These are phyloP conservation scores for Middelhovenomyces tepae DNA, from an alignment of 805 yeast genomes.

Conservation along the genomic window DNA sequence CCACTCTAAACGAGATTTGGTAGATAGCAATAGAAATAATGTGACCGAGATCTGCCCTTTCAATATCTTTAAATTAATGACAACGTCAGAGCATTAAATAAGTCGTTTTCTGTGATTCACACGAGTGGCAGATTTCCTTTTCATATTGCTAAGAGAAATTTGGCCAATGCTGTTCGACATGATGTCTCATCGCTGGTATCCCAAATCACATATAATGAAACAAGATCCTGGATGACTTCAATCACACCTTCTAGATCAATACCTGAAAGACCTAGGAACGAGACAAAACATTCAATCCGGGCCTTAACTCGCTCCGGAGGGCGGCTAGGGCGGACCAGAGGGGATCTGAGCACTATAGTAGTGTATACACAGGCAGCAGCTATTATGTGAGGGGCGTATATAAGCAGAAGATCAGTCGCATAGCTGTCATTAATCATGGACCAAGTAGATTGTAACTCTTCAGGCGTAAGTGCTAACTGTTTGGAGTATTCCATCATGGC, in stretches of 20 bases:
- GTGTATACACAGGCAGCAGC: constrained; percentile 78
- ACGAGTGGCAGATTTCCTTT: no score
- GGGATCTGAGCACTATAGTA: constrained; percentile 48
- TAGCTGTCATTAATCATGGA: constrained; percentile 82
- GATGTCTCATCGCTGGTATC: constrained; percentile 62
- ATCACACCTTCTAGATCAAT: constrained; percentile 69
- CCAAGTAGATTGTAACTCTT: constrained; percentile 81
- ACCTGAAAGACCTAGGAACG: constrained; percentile 66
- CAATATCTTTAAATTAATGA: no score
- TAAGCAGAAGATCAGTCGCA: constrained; percentile 73
- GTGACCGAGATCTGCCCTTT: no score
- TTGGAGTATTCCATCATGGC: constrained; percentile 46
- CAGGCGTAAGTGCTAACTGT: constrained; percentile 31
- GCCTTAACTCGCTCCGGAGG: constrained; percentile 30
- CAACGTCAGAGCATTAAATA: no score
- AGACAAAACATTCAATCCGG: constrained; percentile 48
- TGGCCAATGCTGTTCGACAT: no score
- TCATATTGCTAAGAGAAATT: no score
- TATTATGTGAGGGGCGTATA: constrained; percentile 83
- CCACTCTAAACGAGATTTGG: no score
- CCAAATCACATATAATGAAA: constrained; percentile 79
- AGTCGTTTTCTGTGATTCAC: no score
- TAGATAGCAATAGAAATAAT: no score
- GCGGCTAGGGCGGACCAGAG: constrained; percentile 23
- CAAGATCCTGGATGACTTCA: constrained; percentile 76